Conservation (phyloP, 1,284 basidiomycete genomes). For the Sphagnurus paluster region DNA sequence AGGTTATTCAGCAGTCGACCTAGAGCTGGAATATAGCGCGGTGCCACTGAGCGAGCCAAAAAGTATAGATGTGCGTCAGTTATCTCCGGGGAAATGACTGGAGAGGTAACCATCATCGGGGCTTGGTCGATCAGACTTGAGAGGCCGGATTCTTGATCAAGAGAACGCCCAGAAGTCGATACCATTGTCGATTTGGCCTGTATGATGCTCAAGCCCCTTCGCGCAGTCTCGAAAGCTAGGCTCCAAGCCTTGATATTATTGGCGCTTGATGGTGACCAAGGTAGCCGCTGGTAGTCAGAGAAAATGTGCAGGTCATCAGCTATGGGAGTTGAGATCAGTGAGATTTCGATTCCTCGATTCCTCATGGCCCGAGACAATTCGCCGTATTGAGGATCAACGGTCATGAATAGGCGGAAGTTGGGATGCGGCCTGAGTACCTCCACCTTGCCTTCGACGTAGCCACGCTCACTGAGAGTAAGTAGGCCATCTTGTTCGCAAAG, state of each 20-base stretch:
- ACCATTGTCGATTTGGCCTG: conserved; percentile 2
- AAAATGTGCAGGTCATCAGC: conserved; percentile 50
- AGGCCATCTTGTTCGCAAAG: conserved; percentile 88
- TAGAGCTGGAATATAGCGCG: conserved; percentile 34
- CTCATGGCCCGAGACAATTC: conserved; percentile 98
- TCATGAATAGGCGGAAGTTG: conserved; percentile 93
- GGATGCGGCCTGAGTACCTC: conserved; percentile 83
- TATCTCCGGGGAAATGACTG: conserved; percentile 13
- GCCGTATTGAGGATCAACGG: conserved; percentile 87
- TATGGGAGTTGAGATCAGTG: conserved; percentile 38
- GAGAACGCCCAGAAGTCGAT: conserved; percentile 33
- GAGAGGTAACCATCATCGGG: conserved; percentile 28
- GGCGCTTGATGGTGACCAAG: too few species aligned
- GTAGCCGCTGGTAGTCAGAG: conserved; percentile 50
- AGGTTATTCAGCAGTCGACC: conserved; percentile 27
- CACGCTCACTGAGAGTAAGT: conserved; percentile 88
- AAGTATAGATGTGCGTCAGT: conserved; percentile 39
- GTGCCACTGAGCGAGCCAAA: conserved; percentile 37
- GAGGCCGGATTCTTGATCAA: conserved; percentile 51
- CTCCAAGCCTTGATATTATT: too few species aligned
- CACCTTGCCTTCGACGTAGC: conserved; percentile 77
- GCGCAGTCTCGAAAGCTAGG: conserved; percentile 32
- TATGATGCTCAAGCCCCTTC: conserved; percentile 42
- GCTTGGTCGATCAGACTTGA: conserved; percentile 41
- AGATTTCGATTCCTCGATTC: conserved; percentile 93